These are phyloP conservation scores for Phytopythium cucurbitacearum DNA, from an alignment of 352 stramenopile species.

Conservation along the genomic window DNA sequence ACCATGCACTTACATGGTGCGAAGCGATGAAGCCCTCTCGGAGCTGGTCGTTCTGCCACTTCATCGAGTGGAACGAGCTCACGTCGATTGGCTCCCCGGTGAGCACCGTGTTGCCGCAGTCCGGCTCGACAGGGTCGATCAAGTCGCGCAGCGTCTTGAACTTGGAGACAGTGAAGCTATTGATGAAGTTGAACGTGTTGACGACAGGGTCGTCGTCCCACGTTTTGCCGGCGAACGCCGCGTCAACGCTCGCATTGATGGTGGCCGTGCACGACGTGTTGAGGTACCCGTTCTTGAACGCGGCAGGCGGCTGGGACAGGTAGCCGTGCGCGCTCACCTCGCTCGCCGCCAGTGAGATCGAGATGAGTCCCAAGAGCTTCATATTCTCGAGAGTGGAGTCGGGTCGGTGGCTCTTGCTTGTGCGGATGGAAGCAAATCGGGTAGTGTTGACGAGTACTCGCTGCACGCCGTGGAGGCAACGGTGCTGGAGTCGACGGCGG, in stretches of 20 bases:
- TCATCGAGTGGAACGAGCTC: slow-evolving; percentile 12
- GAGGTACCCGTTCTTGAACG: slow-evolving; percentile 3
- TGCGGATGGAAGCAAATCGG: no score
- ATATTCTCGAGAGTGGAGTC: no score
- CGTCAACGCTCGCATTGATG: slow-evolving; percentile 3
- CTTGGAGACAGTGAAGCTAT: neutral
- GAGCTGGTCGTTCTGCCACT: slow-evolving; percentile 21
- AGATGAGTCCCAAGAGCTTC: no score
- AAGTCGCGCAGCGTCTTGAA: slow-evolving; percentile 13
- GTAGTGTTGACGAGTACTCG: no score
- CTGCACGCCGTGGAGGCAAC: no score
- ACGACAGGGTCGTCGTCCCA: neutral
- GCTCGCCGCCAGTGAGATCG: neutral
- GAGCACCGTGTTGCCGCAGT: slow-evolving; percentile 11
- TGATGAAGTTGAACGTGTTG: slow-evolving; percentile 1
- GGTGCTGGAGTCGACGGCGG: no score
- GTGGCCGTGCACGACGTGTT: slow-evolving; percentile 1
- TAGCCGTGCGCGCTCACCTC: slow-evolving; percentile 10
- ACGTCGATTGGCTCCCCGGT: slow-evolving; percentile 9
- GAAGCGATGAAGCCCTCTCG: slow-evolving; percentile 15
- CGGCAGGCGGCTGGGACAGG: slow-evolving; percentile 8
- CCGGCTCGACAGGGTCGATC: slow-evolving; percentile 10
- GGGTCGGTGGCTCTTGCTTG: no score
- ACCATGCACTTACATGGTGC: slow-evolving; percentile 8
- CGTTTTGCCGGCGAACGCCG: neutral